These are phyloP conservation scores for Coemansia sp. DNA, from an alignment of 192 early-diverging fungal genomes.

Conservation along the genomic window DNA sequence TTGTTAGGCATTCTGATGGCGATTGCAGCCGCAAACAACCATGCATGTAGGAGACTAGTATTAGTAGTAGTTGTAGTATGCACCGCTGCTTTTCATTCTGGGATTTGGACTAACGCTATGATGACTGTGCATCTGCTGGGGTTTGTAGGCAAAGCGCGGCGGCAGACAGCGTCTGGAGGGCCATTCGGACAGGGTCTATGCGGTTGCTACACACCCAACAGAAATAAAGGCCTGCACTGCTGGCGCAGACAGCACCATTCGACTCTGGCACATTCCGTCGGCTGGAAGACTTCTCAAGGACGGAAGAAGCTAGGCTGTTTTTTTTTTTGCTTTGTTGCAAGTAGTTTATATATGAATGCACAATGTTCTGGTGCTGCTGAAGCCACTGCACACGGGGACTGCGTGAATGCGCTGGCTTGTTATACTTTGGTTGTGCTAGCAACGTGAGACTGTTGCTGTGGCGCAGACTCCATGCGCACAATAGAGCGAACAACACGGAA, in stretches of 20 bases:
- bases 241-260: conserved; percentile 46
- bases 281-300: conserved; percentile 50
- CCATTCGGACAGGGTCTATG: conserved; percentile 92
- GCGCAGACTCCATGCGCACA: not conserved
- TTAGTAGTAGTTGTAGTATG: too few relatives aligned
- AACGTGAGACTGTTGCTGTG: not conserved
- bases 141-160: conserved; percentile 41
- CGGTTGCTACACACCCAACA: conserved; percentile 83
- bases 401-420: not conserved
- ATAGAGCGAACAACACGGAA: not conserved
- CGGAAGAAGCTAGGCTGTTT: not conserved
- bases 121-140: conserved; percentile 1
- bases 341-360: not conserved
- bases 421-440: not conserved
- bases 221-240: conserved; percentile 67
- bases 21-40: too few relatives aligned
- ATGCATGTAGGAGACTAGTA: too few relatives aligned
- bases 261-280: conserved; percentile 54
- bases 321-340: not conserved
- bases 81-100: not conserved
- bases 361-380: not conserved
- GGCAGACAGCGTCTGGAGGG: conserved; percentile 79
- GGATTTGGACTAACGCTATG: not conserved
- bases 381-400: not conserved
- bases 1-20: not conserved